Conservation (phyloP, 2,329 filamentous ascomycete genomes). For the Diaporthe amygdali region DNA sequence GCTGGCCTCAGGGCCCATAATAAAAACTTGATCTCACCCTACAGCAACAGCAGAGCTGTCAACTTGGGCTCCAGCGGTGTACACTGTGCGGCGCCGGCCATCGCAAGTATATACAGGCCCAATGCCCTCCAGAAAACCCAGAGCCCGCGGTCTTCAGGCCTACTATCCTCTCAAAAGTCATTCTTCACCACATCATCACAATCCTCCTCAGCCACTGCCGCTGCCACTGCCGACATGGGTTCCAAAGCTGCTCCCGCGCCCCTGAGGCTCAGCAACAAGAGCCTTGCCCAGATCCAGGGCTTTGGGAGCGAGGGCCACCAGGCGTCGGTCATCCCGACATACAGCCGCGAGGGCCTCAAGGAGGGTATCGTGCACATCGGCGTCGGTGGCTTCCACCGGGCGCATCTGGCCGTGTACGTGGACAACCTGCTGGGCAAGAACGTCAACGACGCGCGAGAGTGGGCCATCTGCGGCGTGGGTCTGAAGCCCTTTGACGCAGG, state of each 20-base stretch:
- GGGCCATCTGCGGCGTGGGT: slow-evolving; percentile 57
- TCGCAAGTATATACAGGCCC: slow-evolving; percentile 9
- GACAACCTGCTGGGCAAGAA: slow-evolving; percentile 53
- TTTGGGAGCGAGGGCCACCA: slow-evolving; percentile 12
- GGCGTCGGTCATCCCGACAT: slow-evolving; percentile 45
- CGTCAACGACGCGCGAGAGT: slow-evolving; percentile 46
- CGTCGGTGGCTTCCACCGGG: slow-evolving; percentile 60
- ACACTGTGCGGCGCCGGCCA: neutral
- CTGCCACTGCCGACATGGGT: neutral
- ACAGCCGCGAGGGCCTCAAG: slow-evolving; percentile 50
- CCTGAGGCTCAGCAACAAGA: slow-evolving; percentile 45
- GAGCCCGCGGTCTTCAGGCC: neutral
- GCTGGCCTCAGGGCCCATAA: slow-evolving; percentile 12
- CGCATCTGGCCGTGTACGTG: slow-evolving; percentile 58
- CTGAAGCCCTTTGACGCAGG: slow-evolving; percentile 53
- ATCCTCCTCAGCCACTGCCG: neutral
- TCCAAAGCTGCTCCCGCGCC: slow-evolving; percentile 23
- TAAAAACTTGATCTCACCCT: slow-evolving; percentile 1
- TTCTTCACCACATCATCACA: slow-evolving; percentile 5
- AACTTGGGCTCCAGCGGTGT: slow-evolving; percentile 3
- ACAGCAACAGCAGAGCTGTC: neutral
- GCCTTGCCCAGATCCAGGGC: slow-evolving; percentile 40
- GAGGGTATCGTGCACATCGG: slow-evolving; percentile 61
- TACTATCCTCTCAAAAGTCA: neutral
- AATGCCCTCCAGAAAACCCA: neutral